phyloP scores from a whole-genome alignment of 139 green algal species.

The Auxenochlorella pyrenoidosa region DNA sequence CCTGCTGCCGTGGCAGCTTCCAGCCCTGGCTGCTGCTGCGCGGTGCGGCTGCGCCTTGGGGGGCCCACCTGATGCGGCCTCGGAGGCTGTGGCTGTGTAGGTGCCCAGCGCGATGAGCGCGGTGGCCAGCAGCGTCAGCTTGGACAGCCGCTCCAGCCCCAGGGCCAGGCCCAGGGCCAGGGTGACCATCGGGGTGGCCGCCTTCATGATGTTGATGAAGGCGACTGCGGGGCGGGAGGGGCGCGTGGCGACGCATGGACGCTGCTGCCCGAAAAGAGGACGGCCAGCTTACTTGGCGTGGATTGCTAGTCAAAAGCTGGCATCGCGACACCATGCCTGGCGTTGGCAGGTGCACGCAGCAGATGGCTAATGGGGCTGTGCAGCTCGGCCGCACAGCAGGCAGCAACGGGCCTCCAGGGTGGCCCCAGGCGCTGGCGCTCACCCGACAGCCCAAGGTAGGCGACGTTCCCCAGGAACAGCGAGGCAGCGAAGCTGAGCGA shows the following conservation, averaged over 20 bases:
- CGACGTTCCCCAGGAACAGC: slow-evolving; percentile 53
- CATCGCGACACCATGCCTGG: too few relatives aligned
- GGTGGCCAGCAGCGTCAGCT: slow-evolving; percentile 12
- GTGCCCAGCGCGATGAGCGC: slow-evolving; percentile 50
- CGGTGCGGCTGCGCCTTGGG: too few relatives aligned
- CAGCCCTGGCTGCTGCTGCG: too few relatives aligned
- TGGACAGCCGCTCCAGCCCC: slow-evolving; percentile 38
- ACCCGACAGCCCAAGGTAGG: slow-evolving; percentile 55
- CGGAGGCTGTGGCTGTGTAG: slow-evolving; percentile 27
- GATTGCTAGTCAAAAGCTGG: too few relatives aligned
- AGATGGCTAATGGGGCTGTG: not conserved
- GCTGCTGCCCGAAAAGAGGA: too few relatives aligned
- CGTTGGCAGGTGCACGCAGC: too few relatives aligned
- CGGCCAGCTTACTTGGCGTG: too few relatives aligned
- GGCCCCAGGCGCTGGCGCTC: not conserved
- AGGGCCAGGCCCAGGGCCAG: slow-evolving; percentile 36
- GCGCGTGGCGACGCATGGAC: too few relatives aligned
- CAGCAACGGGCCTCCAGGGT: not conserved
- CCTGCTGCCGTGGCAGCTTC: not conserved
- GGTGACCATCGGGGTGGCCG: slow-evolving; percentile 52
- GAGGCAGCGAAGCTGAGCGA: slow-evolving; percentile 36
- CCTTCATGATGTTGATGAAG: slow-evolving; percentile 62
- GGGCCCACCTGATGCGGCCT: not conserved
- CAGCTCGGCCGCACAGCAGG: not conserved
- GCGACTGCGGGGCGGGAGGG: slow-evolving; percentile 20